Evolutionary conservation across 768 basidiomycete genomes (phyloP), one percentile per base, ranked within the genome.

Genomic region (Polyporus arcularius): DNA sequence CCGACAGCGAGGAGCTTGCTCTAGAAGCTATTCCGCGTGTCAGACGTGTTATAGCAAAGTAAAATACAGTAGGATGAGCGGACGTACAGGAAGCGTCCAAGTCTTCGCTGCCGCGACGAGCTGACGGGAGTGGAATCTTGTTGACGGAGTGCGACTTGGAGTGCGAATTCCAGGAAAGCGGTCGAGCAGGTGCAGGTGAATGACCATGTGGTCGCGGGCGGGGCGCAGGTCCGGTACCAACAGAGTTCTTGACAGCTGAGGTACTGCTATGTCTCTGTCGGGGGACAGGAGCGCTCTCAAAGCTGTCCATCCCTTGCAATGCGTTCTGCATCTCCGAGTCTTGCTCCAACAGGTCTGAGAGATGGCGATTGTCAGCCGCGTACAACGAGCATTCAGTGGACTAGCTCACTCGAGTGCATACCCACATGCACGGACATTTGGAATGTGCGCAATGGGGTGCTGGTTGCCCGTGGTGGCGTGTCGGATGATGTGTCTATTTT

Each of bases 311-410:
- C 21, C 77, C 82, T 31, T 81, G 78, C 67, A 90, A 82, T 10
- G 78, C 83, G 54, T 81, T 79, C 55, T 85, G 85, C 89, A 90
- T 90, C 65, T 87, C 87, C 2, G 87, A 86, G 65, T 90, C 85
- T 57, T 83, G 80, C 21, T 89, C 87, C 57, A 90, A 71, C 15
- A 89, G 75, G 74, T 90, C 88, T 90, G 12, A 35, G 35, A 11
- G 35, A 3, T 11, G 11, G 11, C 45, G 26, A 18, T 26, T 26
- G 46, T 48, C 46, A 48, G 46, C 26, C 35, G 28, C 15, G 1
- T 14, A 43, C 21, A 26, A 48, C 10, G 12, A 12, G 16, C 21
- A 8, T 8, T 26, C 21, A 10, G 21, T 14, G 11, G 42, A 6
- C 3, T 18, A 12, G 53, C 53, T 64, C 68, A 88, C 88, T 86